These are phyloP conservation scores for Draba incana DNA, from an alignment of 345 rosid species.

Conservation along the genomic window DNA sequence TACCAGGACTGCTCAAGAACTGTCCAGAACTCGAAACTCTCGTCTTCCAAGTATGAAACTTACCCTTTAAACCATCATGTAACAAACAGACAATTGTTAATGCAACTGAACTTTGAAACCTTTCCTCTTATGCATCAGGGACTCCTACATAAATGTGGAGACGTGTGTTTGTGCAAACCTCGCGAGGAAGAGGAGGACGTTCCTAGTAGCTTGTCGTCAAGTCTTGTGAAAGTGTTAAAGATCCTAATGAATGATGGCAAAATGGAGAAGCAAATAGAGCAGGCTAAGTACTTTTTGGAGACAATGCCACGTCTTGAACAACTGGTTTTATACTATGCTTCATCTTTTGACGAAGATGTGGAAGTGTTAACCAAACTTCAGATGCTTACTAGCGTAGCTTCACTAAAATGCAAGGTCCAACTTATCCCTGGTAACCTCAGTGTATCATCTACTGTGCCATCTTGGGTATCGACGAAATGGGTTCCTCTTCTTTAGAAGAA, in stretches of 20 bases:
- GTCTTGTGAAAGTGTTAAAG: constrained; percentile 16
- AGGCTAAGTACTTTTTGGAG: constrained; percentile 11
- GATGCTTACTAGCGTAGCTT: constrained; percentile 5
- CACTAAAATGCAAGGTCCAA: constrained; percentile 1
- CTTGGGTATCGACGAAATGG: not conserved
- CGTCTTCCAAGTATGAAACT: not conserved
- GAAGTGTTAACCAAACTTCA: not conserved
- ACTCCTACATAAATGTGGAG: constrained; percentile 15
- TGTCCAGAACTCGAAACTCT: constrained; percentile 10
- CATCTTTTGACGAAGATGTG: not conserved
- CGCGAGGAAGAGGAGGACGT: not conserved
- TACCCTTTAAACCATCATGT: not conserved
- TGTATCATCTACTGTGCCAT: not conserved
- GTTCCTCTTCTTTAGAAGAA: not conserved
- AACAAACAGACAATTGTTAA: not conserved
- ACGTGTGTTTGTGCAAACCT: constrained; percentile 17
- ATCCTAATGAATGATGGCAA: not conserved
- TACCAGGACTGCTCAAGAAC: constrained; percentile 5
- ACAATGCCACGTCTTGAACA: constrained; percentile 25
- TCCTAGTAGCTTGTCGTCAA: not conserved
- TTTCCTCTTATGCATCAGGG: not conserved
- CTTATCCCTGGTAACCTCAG: not conserved
- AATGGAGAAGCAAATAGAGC: not conserved
- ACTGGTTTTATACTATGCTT: not conserved
- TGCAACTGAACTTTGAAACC: not conserved